These are phyloP conservation scores for Eragrostis nindensis DNA, from an alignment of 176 grass and related monocot genomes.

Conservation along the genomic window DNA sequence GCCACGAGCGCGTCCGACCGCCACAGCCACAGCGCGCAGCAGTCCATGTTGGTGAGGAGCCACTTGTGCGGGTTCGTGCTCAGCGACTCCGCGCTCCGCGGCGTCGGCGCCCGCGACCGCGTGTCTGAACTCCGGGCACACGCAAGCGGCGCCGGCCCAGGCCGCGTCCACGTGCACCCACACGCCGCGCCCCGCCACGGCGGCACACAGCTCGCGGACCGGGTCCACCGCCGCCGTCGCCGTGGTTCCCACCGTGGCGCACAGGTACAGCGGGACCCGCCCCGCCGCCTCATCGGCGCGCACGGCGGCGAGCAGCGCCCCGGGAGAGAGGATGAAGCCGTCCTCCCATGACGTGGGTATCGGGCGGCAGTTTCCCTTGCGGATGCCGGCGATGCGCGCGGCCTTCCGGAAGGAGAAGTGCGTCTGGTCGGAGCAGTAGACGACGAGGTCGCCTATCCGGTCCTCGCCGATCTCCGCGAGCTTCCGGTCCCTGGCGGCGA, in stretches of 20 bases:
- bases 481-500: slow-evolving; percentile 49
- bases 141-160: slow-evolving; percentile 43
- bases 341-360: slow-evolving; percentile 19
- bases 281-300: slow-evolving; percentile 30
- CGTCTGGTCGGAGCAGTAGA: slow-evolving; percentile 60
- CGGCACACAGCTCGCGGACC: slow-evolving; percentile 42
- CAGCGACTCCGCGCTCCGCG: slow-evolving; percentile 45
- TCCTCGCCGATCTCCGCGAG: slow-evolving; percentile 34
- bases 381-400: slow-evolving; percentile 48
- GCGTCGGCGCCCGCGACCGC: slow-evolving; percentile 32
- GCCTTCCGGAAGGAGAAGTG: slow-evolving; percentile 61
- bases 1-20: slow-evolving; percentile 8
- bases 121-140: slow-evolving; percentile 56
- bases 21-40: slow-evolving; percentile 65
- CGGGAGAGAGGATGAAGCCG: slow-evolving; percentile 22
- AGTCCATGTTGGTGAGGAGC: slow-evolving; percentile 52
- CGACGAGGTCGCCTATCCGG: slow-evolving; percentile 41
- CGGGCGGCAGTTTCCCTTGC: slow-evolving; percentile 38
- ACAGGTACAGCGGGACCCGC: slow-evolving; percentile 44
- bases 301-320: background rate
- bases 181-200: background rate
- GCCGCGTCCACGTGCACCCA: slow-evolving; percentile 63
- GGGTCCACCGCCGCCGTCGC: slow-evolving; percentile 46
- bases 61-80: slow-evolving; percentile 67
- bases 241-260: slow-evolving; percentile 54